A percentile compares a stretch with the other conserved stretches of the same genome.
Evolutionary conservation across 345 rosid species (phyloP).

Genomic region (Aquilaria yunnanensis): DNA sequence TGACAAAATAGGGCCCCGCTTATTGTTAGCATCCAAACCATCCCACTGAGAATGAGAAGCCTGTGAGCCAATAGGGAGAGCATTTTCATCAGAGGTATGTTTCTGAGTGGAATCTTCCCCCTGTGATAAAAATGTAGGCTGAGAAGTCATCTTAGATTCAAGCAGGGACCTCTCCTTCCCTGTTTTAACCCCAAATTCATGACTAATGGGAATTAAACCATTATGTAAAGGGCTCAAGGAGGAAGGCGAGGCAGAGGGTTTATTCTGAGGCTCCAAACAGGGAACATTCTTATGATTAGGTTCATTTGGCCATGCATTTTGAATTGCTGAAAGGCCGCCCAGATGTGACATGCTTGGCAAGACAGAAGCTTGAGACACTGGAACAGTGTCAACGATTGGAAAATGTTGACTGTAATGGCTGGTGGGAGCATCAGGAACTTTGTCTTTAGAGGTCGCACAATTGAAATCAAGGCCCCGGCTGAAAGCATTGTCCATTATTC

Average conservation of each 20-base stretch:
- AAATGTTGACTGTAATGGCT: slow-evolving; percentile 22
- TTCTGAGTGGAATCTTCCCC: slow-evolving; percentile 13
- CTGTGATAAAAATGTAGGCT: slow-evolving; percentile 12
- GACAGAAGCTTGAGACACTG: slow-evolving; percentile 22
- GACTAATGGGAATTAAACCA: slow-evolving; percentile 13
- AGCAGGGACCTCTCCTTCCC: slow-evolving; percentile 19
- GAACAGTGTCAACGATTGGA: slow-evolving; percentile 28
- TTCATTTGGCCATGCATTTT: slow-evolving; percentile 28
- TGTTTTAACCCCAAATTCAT: slow-evolving; percentile 11
- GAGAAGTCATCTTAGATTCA: slow-evolving; percentile 16
- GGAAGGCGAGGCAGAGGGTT: slow-evolving; percentile 13
- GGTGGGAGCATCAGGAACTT: slow-evolving; percentile 8
- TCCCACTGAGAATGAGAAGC: slow-evolving; percentile 19
- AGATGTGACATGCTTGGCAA: slow-evolving; percentile 19
- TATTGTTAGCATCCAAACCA: slow-evolving; percentile 14
- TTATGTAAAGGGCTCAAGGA: slow-evolving; percentile 17
- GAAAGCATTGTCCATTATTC: slow-evolving; percentile 11
- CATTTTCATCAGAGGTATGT: slow-evolving; percentile 12
- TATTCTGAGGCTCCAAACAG: slow-evolving; percentile 11
- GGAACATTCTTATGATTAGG: slow-evolving; percentile 23
- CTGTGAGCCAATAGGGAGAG: slow-evolving; percentile 9
- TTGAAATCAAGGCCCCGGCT: slow-evolving; percentile 18
- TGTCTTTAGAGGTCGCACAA: slow-evolving; percentile 15
- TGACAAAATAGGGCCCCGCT: slow-evolving; percentile 11
- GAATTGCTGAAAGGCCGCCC: slow-evolving; percentile 19